These are phyloP conservation scores for Verbena officinalis DNA, from an alignment of 257 asterid species.

Conservation along the genomic window DNA sequence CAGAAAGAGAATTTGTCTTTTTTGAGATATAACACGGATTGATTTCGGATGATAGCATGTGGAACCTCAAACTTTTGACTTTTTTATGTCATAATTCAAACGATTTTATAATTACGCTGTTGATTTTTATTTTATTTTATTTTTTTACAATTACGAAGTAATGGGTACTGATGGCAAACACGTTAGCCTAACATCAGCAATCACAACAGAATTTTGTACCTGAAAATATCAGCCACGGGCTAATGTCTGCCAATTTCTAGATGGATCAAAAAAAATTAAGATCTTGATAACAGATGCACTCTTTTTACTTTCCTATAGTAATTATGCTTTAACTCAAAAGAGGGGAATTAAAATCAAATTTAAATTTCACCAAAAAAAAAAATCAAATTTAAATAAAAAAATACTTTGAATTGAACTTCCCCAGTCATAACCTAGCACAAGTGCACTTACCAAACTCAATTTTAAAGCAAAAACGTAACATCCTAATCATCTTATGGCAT, in stretches of 20 bases:
- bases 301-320: no score
- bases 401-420: neutral
- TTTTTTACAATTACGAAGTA: neutral
- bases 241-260: no score
- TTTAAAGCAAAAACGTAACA: neutral
- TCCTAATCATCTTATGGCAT: neutral
- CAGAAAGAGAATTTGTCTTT: neutral
- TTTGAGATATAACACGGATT: neutral
- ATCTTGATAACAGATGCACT: no score
- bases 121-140: neutral
- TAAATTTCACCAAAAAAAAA: no score
- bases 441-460: no score
- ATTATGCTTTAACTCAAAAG: no score
- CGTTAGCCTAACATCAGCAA: neutral
- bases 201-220: no score
- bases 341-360: no score
- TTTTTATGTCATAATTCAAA: neutral
- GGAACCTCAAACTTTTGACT: slow-evolving; percentile 3
- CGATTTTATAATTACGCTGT: neutral
- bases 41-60: neutral
- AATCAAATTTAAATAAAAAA: neutral
- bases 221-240: no score
- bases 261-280: no score
- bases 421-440: neutral
- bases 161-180: neutral